Evolutionary conservation across 1,284 basidiomycete species (phyloP), one percentile per base, ranked within the genome.

Genomic region (Cryptococcus maquisensis): DNA sequence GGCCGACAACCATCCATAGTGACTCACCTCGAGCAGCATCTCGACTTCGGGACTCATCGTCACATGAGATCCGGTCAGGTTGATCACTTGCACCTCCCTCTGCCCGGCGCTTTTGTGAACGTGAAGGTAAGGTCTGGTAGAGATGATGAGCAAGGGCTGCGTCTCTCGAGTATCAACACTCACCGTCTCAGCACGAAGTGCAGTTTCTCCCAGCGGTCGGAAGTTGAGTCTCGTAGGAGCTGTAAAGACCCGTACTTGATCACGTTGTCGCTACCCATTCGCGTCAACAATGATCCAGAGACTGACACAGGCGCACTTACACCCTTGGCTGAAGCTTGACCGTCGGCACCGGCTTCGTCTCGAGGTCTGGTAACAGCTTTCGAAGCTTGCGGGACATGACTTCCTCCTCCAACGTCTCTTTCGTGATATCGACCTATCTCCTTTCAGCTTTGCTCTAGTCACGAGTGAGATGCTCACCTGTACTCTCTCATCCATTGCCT

Each of bases 131-230:
- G 95, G 95, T 67, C 91, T 60, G 46, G 90, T 62, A n/a, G 32
- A 18, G 18, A 35, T 24, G 18, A 35, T 24, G 24, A 42, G 20
- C 28, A 12, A 21, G 41, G 40, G 20, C 16, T 40, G 18, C 28
- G 10, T 32, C 7, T 32, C 28, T 0, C 10, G 28, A 7, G 28
- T 32, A 32, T 32, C 8, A 23, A 26, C 36, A 64, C 79, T 61
- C 65, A 90, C 90, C 92, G 83, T 70, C 85, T 83, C n/a, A 98
- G 80, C 13, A 92, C 88, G 69, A 95, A 93, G 84, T 87, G 91
- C 43, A 86, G 79, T 68, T 83, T 84, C 61, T 85, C 83, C 94
- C 95, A 98, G 18, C 78, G 71, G 68, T 92, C 85, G 60, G 84
- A 83, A 35, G 81, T 83, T 7, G 91, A 88, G 70, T 96, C 86